These are phyloP conservation scores for Friedmanniomyces endolithicus DNA, from an alignment of 495 filamentous ascomycete genomes.

Conservation along the genomic window DNA sequence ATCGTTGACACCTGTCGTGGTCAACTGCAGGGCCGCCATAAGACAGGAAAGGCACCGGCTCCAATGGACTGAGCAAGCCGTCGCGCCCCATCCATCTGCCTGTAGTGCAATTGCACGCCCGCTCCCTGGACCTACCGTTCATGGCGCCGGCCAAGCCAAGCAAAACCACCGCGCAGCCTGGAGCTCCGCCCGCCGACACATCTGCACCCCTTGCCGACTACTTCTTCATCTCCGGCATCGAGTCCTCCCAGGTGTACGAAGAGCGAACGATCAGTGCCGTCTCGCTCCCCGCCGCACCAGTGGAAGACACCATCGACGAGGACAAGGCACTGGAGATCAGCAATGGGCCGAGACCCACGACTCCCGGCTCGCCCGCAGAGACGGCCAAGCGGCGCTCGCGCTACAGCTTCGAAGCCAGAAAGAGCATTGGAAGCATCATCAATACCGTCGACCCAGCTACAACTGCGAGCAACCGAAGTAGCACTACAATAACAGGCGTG, in stretches of 20 bases:
- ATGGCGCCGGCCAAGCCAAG: constrained; percentile 16
- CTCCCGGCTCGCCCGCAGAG: constrained; percentile 37
- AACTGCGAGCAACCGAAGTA: constrained; percentile 76
- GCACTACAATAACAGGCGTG: constrained; percentile 62
- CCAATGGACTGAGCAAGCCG: neutral
- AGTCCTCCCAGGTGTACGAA: constrained; percentile 48
- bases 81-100: neutral
- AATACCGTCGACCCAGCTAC: constrained; percentile 24
- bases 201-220: constrained; percentile 87
- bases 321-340: constrained; percentile 40
- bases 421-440: constrained; percentile 55
- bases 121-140: neutral
- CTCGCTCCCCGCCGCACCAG: constrained; percentile 36
- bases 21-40: neutral
- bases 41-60: neutral
- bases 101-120: constrained; percentile 16
- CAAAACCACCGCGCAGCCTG: constrained; percentile 7
- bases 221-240: constrained; percentile 96
- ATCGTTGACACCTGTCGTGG: constrained; percentile 5
- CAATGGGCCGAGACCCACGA: constrained; percentile 39
- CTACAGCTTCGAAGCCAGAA: constrained; percentile 47
- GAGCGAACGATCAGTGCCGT: constrained; percentile 29
- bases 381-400: constrained; percentile 49
- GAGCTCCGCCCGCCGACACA: constrained; percentile 27
- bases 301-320: constrained; percentile 73